Evolutionary conservation across 2,329 filamentous ascomycete species (phyloP), one percentile per base, ranked within the genome.

Genomic region (Diplodia seriata): DNA sequence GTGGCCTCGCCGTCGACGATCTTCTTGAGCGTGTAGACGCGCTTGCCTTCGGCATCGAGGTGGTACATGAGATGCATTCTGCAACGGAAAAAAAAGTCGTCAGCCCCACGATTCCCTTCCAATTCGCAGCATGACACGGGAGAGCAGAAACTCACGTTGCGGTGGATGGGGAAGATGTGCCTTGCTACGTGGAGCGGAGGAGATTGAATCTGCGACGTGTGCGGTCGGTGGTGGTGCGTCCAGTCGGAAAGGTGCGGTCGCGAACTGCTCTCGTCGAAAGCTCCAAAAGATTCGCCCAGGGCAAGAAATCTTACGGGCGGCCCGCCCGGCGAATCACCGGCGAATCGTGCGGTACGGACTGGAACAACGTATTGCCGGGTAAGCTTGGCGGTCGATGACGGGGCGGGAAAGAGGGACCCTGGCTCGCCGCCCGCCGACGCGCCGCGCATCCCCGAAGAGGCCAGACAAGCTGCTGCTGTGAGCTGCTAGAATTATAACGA

Each of bases 11-110:
- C 91, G 74, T 89, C 85, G 70, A 84, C 75, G 73, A 96, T 88
- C 85, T 98, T 97, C 84, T 97, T 94, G 72, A 98, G 89, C 57
- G 95, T 98, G 87, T 98, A 99, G 76, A 91, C 83, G 80, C 94
- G 93, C 85, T 93, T 94, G 85, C 94, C 94, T 70, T 87, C 84
- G 74, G 86, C 80, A 81, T 93, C 91, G 82, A 94, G 84, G 71
- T 91, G 95, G 89, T 94, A 97, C 95, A 90, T 90, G 72, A 90
- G 84, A 89, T 90, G 88, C 88, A 90, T 90, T 66, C 72, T 82
- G 72, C 43, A 40, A 26, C 6, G 2, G 63, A 51, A 43, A 38
- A 33, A 51, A 61, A 31, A 50, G 23, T 26, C 26, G 51, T 53
- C 20, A 33, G 12, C 2, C n/a, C n/a, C 18, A 29, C 4, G 31